Percentiles rank a stretch among this genome's conserved stretches.
phyloP scores from a whole-genome alignment of 352 stramenopile species.

The Phytopythium sindhum region DNA sequence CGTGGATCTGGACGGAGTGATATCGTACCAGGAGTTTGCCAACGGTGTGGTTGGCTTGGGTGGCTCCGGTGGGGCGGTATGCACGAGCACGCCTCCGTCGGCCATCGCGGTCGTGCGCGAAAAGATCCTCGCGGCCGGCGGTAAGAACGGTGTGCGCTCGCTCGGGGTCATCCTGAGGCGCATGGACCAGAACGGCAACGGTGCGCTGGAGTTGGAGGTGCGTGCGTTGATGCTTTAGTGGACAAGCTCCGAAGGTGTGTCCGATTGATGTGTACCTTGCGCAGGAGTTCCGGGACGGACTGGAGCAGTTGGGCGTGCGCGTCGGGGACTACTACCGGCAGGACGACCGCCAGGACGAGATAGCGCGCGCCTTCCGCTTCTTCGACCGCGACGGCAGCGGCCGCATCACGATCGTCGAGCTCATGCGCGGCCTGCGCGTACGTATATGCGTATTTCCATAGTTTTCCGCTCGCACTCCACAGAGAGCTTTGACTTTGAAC shows the following conservation, averaged over 20 bases:
- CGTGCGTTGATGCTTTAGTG: background rate
- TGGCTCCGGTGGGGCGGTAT: background rate
- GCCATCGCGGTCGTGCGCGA: constrained; percentile 46
- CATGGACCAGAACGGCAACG: constrained; percentile 83
- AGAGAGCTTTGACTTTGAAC: background rate
- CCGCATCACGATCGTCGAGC: constrained; percentile 85
- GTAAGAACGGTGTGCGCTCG: constrained; percentile 74
- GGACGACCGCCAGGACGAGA: constrained; percentile 18
- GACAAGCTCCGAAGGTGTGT: background rate
- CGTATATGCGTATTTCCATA: constrained; percentile 3
- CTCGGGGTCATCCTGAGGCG: constrained; percentile 60
- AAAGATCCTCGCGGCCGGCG: constrained; percentile 52
- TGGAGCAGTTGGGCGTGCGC: constrained; percentile 42
- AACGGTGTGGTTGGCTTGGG: constrained; percentile 37
- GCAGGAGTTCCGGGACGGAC: constrained; percentile 57
- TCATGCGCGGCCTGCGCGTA: constrained; percentile 83
- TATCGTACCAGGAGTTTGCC: constrained; percentile 80
- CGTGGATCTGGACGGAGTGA: constrained; percentile 66
- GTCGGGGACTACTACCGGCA: constrained; percentile 15
- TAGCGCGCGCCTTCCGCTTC: constrained; percentile 55
- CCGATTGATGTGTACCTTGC: background rate
- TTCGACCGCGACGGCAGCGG: constrained; percentile 86
- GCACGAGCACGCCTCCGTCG: constrained; percentile 15
- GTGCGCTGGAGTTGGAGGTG: constrained; percentile 61
- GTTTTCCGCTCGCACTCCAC: background rate